Conservation (phyloP, 2,329 filamentous ascomycete genomes). For the Paecilomyces fulvus region DNA sequence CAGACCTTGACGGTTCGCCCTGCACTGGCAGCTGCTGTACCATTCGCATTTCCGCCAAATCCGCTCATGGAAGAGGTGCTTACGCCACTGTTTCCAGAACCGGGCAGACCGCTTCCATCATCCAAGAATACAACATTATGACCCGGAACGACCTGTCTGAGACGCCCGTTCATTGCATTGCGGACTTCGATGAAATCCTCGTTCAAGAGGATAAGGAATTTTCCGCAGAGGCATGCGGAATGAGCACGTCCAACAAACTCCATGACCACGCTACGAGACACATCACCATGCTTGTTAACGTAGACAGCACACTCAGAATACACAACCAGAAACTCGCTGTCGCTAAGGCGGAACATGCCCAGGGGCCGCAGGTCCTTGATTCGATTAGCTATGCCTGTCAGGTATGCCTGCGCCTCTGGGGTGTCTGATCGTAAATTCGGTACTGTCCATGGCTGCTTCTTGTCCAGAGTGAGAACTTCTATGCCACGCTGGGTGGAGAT, state of each 20-base stretch:
- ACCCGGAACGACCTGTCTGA: slow-evolving; percentile 90
- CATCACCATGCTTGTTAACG: slow-evolving; percentile 95
- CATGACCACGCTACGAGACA: slow-evolving; percentile 91
- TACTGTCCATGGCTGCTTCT: slow-evolving; percentile 91
- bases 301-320: slow-evolving; percentile 97
- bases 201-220: slow-evolving; percentile 89
- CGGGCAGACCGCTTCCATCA: slow-evolving; percentile 50
- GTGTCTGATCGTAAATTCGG: slow-evolving; percentile 65
- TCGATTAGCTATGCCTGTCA: slow-evolving; percentile 75
- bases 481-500: slow-evolving; percentile 88
- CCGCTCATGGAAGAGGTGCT: slow-evolving; percentile 31
- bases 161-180: slow-evolving; percentile 87
- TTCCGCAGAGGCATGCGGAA: slow-evolving; percentile 78
- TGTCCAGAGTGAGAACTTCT: slow-evolving; percentile 92
- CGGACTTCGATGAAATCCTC: slow-evolving; percentile 94
- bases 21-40: slow-evolving; percentile 22
- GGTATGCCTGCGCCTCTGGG: slow-evolving; percentile 50
- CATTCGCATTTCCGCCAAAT: slow-evolving; percentile 27
- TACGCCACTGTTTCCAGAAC: slow-evolving; percentile 31
- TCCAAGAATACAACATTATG: slow-evolving; percentile 85
- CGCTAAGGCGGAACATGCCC: slow-evolving; percentile 92
- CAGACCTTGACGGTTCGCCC: slow-evolving; percentile 81
- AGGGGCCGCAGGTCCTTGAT: slow-evolving; percentile 77
- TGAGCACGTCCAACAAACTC: slow-evolving; percentile 95
- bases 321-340: slow-evolving; percentile 83